Evolutionary conservation across 306 rosid genomes (phyloP).

Genomic region (Mucuna pruriens): DNA sequence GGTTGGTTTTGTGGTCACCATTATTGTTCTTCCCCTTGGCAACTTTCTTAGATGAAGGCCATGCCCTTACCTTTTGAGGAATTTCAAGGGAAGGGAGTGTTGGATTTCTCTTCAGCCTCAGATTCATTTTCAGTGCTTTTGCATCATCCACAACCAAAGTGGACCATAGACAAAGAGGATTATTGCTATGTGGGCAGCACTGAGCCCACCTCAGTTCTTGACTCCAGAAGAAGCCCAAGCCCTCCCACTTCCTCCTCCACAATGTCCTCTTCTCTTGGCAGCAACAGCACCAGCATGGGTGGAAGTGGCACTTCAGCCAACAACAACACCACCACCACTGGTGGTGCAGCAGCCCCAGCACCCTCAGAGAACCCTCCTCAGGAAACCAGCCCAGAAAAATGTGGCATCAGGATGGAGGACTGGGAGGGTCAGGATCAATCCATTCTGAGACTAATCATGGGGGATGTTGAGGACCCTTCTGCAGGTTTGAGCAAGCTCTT

Average conservation of each 20-base stretch:
- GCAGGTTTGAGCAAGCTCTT: constrained; percentile 74
- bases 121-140: constrained; percentile 57
- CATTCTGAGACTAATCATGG: constrained; percentile 79
- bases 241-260: constrained; percentile 83
- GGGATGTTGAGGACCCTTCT: constrained; percentile 93
- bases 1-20: constrained; percentile 46
- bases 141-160: constrained; percentile 49
- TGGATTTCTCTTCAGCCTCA: constrained; percentile 64
- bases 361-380: constrained; percentile 51
- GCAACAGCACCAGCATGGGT: constrained; percentile 42
- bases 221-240: constrained; percentile 84
- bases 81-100: constrained; percentile 90
- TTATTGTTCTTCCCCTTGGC: constrained; percentile 37
- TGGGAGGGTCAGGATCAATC: constrained; percentile 96
- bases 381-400: constrained; percentile 53
- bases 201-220: constrained; percentile 98
- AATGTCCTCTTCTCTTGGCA: constrained; percentile 83
- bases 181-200: constrained; percentile 92
- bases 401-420: constrained; percentile 78
- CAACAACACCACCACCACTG: constrained; percentile 9
- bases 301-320: constrained; percentile 37
- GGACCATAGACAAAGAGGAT: constrained; percentile 58
- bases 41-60: constrained; percentile 83
- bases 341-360: constrained; percentile 32
- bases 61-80: constrained; percentile 95